Evolutionary conservation across 139 green algal genomes (phyloP).

Genomic region (Tetradesmus obliquus): DNA sequence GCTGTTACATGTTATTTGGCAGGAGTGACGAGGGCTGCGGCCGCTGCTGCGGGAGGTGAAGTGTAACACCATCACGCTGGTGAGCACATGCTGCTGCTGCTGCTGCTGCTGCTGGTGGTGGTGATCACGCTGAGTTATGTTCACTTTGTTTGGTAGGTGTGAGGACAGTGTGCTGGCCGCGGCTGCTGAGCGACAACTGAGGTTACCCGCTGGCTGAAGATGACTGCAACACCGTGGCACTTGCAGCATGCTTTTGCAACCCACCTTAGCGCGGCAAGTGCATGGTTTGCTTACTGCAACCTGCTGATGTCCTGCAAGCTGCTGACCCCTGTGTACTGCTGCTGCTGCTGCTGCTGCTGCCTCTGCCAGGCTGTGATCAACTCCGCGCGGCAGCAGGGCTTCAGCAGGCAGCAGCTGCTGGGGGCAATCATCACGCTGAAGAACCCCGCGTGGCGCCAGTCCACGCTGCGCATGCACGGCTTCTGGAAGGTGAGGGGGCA

Average conservation of each 20-base stretch:
- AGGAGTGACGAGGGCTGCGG: background rate
- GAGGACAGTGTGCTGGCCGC: no score
- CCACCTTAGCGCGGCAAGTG: no score
- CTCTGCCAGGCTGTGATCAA: slow-evolving; percentile 9
- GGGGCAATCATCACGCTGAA: slow-evolving; percentile 11
- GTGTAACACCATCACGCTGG: background rate
- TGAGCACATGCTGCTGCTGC: background rate
- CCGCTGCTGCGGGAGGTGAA: background rate
- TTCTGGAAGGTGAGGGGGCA: slow-evolving; percentile 29
- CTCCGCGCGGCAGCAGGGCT: background rate
- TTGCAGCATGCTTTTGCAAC: no score
- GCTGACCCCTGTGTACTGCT: background rate
- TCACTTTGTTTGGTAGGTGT: no score
- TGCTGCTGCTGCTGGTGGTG: no score
- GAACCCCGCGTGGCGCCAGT: background rate
- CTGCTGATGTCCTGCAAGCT: background rate
- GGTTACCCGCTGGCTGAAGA: no score
- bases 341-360: background rate
- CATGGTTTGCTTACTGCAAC: no score
- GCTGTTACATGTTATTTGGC: no score
- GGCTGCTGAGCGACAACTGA: no score
- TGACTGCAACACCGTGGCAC: no score
- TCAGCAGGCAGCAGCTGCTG: background rate
- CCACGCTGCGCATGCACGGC: background rate
- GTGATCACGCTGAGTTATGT: no score